phyloP scores from a whole-genome alignment of 495 filamentous ascomycete species.

The Trichodelitschia bisporula region DNA sequence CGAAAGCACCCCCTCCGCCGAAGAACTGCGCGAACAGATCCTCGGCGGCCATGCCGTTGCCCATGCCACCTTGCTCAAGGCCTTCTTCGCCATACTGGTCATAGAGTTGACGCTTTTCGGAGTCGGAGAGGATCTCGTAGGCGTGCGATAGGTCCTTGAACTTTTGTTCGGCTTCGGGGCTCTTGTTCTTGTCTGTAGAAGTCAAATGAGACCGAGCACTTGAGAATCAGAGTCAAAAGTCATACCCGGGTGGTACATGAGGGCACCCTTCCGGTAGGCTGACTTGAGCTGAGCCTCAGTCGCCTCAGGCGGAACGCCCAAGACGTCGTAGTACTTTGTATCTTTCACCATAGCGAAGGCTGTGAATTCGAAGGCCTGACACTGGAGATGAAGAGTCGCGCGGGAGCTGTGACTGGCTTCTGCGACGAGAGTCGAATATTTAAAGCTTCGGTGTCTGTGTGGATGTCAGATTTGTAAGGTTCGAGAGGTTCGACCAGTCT shows the following conservation, averaged over 20 bases:
- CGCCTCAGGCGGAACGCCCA: constrained; percentile 60
- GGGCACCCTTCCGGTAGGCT: constrained; percentile 72
- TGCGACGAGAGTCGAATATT: no score
- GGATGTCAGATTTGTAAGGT: no score
- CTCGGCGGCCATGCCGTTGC: constrained; percentile 80
- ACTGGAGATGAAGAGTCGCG: no score
- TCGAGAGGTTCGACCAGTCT: not conserved
- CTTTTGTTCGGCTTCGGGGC: constrained; percentile 81
- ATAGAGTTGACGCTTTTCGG: constrained; percentile 75
- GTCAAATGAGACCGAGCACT: constrained; percentile 1
- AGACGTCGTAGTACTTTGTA: constrained; percentile 61
- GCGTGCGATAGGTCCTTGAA: constrained; percentile 95
- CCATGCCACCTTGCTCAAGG: constrained; percentile 61
- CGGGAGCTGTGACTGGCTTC: no score
- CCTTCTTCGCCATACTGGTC: constrained; percentile 96
- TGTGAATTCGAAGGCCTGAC: no score
- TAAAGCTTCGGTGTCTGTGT: no score
- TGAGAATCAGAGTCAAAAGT: not conserved
- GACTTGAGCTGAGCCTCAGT: constrained; percentile 63
- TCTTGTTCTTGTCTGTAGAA: constrained; percentile 86
- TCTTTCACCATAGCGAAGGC: constrained; percentile 63
- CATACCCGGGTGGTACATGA: constrained; percentile 80
- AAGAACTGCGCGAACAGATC: constrained; percentile 98
- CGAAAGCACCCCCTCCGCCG: constrained; percentile 60
- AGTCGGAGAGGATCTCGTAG: constrained; percentile 80